These are phyloP conservation scores for Thyridium curvatum DNA, from an alignment of 2,329 filamentous ascomycete genomes.

Conservation along the genomic window DNA sequence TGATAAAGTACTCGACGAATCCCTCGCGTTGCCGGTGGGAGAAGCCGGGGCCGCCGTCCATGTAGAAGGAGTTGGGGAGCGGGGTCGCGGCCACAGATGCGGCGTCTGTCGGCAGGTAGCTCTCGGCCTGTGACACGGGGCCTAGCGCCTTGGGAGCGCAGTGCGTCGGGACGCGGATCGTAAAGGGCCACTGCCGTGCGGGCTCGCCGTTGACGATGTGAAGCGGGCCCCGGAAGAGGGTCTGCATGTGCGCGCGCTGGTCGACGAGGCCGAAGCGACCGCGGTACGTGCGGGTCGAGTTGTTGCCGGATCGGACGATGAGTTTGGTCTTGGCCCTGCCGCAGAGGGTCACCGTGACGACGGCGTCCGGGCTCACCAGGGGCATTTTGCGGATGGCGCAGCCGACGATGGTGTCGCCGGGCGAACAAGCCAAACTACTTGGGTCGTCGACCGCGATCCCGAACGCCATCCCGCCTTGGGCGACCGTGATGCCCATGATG, in stretches of 20 bases:
- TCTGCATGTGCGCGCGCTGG: background rate
- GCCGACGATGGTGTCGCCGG: constrained; percentile 1
- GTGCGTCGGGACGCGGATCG: background rate
- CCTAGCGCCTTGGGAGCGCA: background rate
- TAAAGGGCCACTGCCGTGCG: constrained; percentile 1
- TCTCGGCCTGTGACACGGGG: background rate
- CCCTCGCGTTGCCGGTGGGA: background rate
- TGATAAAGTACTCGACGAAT: constrained; percentile 1
- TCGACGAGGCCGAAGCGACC: constrained; percentile 2
- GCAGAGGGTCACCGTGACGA: background rate
- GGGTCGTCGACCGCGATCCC: too few species aligned
- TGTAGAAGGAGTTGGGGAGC: constrained; percentile 1
- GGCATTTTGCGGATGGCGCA: background rate
- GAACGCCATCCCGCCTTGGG: too few species aligned
- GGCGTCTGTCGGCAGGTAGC: background rate
- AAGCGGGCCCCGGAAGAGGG: background rate
- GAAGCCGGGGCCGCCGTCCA: background rate
- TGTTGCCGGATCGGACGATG: background rate
- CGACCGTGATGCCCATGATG: too few species aligned
- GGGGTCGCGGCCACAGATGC: background rate
- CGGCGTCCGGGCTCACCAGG: background rate
- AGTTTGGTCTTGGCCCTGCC: constrained; percentile 2
- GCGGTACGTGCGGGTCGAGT: background rate
- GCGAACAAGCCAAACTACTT: background rate
- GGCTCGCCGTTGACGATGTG: constrained; percentile 1